Evolutionary conservation across 768 basidiomycete genomes (phyloP), one percentile per base, ranked within the genome.

Genomic region (Nevesoporus exiguus): DNA sequence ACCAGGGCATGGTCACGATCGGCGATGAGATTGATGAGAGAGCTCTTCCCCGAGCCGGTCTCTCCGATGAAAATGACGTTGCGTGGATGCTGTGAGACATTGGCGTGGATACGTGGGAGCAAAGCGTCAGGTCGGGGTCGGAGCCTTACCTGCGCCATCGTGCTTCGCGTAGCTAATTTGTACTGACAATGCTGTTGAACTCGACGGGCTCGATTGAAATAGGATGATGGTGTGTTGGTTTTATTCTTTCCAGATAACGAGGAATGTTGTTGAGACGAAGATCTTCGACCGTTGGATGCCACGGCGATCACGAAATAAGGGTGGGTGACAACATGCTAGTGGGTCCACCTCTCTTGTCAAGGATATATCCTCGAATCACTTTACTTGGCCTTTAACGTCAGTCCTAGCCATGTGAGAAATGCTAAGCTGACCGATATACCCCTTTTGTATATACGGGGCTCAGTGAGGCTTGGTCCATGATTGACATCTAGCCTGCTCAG

Each of bases 21-120:
- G 7, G 58, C 57, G 39, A 77, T 57, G 64, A 79, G 71, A 47
- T 77, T 78, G 55, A 78, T 64, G 21, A 77, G 59, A 0, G 74
- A 76, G 56, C 74, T 76, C 59, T 78, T 79, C 10, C 73, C 68
- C 1, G 59, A 55, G 39, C 68, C 70, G 1, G 57, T 64, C 44
- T 70, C 70, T 29, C 70, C 72, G 45, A 79, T 75, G 51, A 65
- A 75, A 34, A 68, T 67, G 46, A 58, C 71, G 7, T 77, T 73
- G 49, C 64, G 64, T 13, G 10, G 52, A 19, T 21, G 40, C 63
- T 63, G 42, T 27, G 47, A 39, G 41, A 24, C 15, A 19, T 60
- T 3, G 63, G 57, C 34, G 17, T 29, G 49, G 33, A 5, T 22
- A 36, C 3, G 15, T 17, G 22, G 13, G 48, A 24, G 8, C 25